Conservation (phyloP, 495 filamentous ascomycete species). For the Glarea lozoyensis region DNA sequence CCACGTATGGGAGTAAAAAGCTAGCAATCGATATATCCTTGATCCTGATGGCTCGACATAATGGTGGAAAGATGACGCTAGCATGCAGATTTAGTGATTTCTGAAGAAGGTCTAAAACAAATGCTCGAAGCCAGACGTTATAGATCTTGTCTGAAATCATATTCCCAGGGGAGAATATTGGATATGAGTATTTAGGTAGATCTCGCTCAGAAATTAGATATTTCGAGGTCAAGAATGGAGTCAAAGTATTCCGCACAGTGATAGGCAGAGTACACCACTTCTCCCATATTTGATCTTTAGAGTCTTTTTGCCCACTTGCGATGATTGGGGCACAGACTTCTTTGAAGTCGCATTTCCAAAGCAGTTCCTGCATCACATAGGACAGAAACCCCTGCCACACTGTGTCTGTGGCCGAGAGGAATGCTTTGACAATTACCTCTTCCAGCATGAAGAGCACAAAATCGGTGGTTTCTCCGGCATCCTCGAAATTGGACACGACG, state of each 20-base stretch:
- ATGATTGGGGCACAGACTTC: constrained; percentile 36
- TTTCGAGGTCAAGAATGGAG: constrained; percentile 75
- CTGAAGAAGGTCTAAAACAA: constrained; percentile 75
- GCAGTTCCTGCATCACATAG: constrained; percentile 86
- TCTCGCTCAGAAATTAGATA: constrained; percentile 60
- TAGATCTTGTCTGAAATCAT: constrained; percentile 31
- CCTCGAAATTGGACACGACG: constrained; percentile 75
- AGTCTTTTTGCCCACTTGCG: not conserved
- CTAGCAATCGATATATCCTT: constrained; percentile 76
- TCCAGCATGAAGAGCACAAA: constrained; percentile 82
- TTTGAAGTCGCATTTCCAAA: constrained; percentile 64
- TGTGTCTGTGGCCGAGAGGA: constrained; percentile 78
- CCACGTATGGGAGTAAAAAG: constrained; percentile 79
- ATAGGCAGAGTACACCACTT: constrained; percentile 73
- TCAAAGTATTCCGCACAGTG: constrained; percentile 64
- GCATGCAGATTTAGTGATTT: constrained; percentile 62
- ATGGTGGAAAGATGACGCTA: constrained; percentile 64
- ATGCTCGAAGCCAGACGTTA: constrained; percentile 65
- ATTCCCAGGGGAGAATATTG: constrained; percentile 51
- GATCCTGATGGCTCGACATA: constrained; percentile 69
- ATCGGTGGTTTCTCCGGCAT: constrained; percentile 69
- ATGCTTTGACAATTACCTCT: constrained; percentile 80
- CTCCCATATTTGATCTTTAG: constrained; percentile 29
- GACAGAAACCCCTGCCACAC: constrained; percentile 83
- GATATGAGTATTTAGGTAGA: constrained; percentile 54